Evolutionary conservation across 352 stramenopile species (phyloP).

Genomic region (Pythium phragmiticola): DNA sequence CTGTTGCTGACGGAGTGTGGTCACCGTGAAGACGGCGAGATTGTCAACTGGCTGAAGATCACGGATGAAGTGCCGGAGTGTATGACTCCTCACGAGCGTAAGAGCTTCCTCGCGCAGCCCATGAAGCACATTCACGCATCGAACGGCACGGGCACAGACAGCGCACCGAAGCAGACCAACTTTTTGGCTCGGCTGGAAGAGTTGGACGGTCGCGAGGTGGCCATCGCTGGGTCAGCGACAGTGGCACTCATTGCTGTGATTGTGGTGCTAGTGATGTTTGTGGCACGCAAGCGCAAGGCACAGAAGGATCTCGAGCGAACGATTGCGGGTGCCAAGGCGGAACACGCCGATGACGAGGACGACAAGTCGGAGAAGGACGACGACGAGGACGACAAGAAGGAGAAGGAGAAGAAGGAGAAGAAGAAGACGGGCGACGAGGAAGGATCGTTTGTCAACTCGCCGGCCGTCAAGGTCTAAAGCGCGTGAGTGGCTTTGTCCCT

Average conservation of each 20-base stretch:
- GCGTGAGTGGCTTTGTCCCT: background rate
- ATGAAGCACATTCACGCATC: slow-evolving; percentile 86
- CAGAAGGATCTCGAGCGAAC: slow-evolving; percentile 79
- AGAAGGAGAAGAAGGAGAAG: slow-evolving; percentile 72
- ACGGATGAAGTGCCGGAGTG: slow-evolving; percentile 79
- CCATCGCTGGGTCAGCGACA: slow-evolving; percentile 56
- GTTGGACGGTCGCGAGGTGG: slow-evolving; percentile 63
- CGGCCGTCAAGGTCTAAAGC: slow-evolving; percentile 54
- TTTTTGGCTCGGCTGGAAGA: slow-evolving; percentile 67
- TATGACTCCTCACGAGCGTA: slow-evolving; percentile 76
- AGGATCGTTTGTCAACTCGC: slow-evolving; percentile 84
- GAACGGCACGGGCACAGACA: slow-evolving; percentile 55
- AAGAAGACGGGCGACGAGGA: slow-evolving; percentile 59
- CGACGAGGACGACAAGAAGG: slow-evolving; percentile 56
- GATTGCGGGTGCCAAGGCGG: slow-evolving; percentile 79
- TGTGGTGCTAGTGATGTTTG: slow-evolving; percentile 64
- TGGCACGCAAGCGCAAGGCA: slow-evolving; percentile 75
- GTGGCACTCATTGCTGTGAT: slow-evolving; percentile 66
- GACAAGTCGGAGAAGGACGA: slow-evolving; percentile 72
- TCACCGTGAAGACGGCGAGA: slow-evolving; percentile 79
- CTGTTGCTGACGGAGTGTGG: slow-evolving; percentile 79
- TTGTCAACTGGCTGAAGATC: slow-evolving; percentile 87
- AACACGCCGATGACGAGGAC: slow-evolving; percentile 53
- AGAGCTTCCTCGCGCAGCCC: slow-evolving; percentile 78
- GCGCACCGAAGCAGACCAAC: slow-evolving; percentile 52